Evolutionary conservation across 108 stramenopile genomes (phyloP), one percentile per base, ranked within the genome.

Genomic region (Pseudonitzschia pungens): DNA sequence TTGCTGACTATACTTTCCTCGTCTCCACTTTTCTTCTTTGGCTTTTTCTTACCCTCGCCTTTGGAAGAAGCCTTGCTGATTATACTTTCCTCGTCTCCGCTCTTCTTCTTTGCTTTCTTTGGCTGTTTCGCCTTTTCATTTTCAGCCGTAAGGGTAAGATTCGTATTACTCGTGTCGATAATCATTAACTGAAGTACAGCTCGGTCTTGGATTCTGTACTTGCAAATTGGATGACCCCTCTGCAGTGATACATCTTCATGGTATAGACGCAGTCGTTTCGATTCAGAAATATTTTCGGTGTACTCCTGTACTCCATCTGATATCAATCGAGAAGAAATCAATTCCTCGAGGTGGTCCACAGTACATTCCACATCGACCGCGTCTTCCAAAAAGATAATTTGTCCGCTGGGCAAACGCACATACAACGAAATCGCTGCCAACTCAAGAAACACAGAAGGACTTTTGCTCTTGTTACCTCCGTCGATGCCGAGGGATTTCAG

Each of bases 401-500:
- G 40, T 11, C 65, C 65, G n/a, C 21, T 45, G 9, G 48, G 48
- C 16, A 41, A 43, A n/a, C 44, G 65, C 16, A 67, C 48, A n/a
- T 48, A 44, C 18, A 67, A 10, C 14, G 44, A 43, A 22, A 67
- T 24, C 11, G 33, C 22, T n/a, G 65, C 65, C n/a, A 67, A 16
- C 43, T 67, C 65, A 10, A 67, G 60, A 28, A 58, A 58, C 26
- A 48, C 45, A 2, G 54, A 2, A 1, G 50, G 50, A 16, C 29
- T 27, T 33, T 62, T 40, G n/a, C 10, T 29, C 12, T 24, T 36
- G 27, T 29, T 27, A 15, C 31, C 6, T 21, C 40, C 40, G 44
- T 10, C 16, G 42, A 67, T 44, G 36, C 65, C 65, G 5, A 67
- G 36, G 4, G 65, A 67, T 50, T 26, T 45, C 45, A 67, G 36